These are phyloP conservation scores for Coemansia sp. DNA, from an alignment of 192 early-diverging fungal species.

Conservation along the genomic window DNA sequence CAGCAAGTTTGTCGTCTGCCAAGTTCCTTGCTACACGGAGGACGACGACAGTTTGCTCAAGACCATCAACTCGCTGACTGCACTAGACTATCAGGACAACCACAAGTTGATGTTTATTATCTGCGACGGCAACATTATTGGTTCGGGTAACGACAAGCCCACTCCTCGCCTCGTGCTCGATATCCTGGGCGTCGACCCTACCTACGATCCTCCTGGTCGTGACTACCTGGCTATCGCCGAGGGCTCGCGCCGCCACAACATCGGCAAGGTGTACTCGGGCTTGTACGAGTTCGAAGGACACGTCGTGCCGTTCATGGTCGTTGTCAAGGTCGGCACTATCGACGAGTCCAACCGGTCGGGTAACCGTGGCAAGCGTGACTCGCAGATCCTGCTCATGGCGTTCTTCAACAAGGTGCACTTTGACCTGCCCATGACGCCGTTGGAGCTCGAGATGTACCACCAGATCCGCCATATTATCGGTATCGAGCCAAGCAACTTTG, in stretches of 20 bases:
- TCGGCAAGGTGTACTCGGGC: slow-evolving; percentile 97
- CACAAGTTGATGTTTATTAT: slow-evolving; percentile 89
- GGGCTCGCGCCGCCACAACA: slow-evolving; percentile 90
- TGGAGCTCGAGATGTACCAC: slow-evolving; percentile 98
- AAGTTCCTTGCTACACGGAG: slow-evolving; percentile 97
- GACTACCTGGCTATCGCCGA: slow-evolving; percentile 91
- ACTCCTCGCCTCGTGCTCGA: slow-evolving; percentile 94
- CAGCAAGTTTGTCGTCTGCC: slow-evolving; percentile 94
- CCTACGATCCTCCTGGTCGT: slow-evolving; percentile 72
- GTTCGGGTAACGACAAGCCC: slow-evolving; percentile 88
- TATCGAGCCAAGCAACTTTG: slow-evolving; percentile 76
- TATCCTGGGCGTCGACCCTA: slow-evolving; percentile 84
- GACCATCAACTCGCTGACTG: slow-evolving; percentile 81
- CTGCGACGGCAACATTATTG: slow-evolving; percentile 92
- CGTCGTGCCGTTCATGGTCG: slow-evolving; percentile 92
- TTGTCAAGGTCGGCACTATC: slow-evolving; percentile 92
- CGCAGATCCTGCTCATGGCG: slow-evolving; percentile 94
- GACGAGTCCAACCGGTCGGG: slow-evolving; percentile 86
- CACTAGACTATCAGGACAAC: slow-evolving; percentile 84
- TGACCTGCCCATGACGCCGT: slow-evolving; percentile 85
- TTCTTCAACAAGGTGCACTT: slow-evolving; percentile 96
- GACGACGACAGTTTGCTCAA: slow-evolving; percentile 85
- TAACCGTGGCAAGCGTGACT: slow-evolving; percentile 98
- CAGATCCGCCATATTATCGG: slow-evolving; percentile 98
- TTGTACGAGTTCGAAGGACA: slow-evolving; percentile 90